These are phyloP conservation scores for Houttuynia cordata DNA, from an alignment of 164 flowering plant species.

Conservation along the genomic window DNA sequence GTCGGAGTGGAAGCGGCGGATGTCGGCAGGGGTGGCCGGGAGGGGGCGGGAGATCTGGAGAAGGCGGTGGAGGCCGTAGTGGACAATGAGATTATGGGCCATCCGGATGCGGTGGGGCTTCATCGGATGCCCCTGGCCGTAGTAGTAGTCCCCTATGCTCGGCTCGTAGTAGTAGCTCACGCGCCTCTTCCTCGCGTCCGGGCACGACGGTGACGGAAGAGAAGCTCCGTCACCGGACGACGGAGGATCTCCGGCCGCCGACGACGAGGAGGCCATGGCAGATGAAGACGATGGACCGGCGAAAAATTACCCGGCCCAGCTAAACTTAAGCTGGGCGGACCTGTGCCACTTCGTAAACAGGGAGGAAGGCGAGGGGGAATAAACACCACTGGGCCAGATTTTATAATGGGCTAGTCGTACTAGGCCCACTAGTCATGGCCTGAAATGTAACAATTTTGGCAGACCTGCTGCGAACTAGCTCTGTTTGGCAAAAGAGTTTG, in stretches of 20 bases:
- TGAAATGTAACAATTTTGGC: no score
- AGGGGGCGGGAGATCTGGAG: conserved; percentile 43
- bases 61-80: conserved; percentile 42
- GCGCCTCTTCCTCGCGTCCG: conserved; percentile 35
- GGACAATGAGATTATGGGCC: conserved; percentile 47
- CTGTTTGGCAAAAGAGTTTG: no score
- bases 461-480: no score
- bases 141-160: conserved; percentile 50
- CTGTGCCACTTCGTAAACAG: no score
- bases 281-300: not conserved
- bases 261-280: not conserved
- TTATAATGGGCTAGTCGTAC: no score
- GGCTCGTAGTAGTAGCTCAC: conserved; percentile 59
- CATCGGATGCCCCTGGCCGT: conserved; percentile 68
- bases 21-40: conserved; percentile 32
- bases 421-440: no score
- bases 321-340: no score
- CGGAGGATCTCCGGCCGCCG: not conserved
- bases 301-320: no score
- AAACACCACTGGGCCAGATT: no score
- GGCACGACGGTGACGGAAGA: conserved; percentile 21
- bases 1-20: conserved; percentile 38
- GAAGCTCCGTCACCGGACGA: conserved; percentile 17
- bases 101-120: conserved; percentile 58
- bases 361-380: no score